Conservation (phyloP, 2,329 filamentous ascomycete genomes). For the Parascedosporium putredinis region DNA sequence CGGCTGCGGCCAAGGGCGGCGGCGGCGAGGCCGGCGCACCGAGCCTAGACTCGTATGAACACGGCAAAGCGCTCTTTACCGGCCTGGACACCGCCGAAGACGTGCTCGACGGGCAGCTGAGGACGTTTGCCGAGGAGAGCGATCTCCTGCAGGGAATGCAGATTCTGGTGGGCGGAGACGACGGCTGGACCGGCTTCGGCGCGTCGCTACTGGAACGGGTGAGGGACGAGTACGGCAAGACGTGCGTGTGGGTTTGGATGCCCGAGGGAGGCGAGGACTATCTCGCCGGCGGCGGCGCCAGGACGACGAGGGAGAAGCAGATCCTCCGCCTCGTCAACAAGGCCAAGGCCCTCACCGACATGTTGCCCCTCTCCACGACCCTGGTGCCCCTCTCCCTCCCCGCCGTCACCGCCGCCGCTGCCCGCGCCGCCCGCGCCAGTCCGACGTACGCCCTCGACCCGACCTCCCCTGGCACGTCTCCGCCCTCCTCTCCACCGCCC, state of each 20-base stretch:
- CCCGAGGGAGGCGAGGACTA: conserved; percentile 51
- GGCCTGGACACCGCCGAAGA: conserved; percentile 71
- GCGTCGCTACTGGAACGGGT: conserved; percentile 65
- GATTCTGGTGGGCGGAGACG: conserved; percentile 59
- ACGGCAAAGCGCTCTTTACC: conserved; percentile 66
- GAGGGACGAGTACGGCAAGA: conserved; percentile 84
- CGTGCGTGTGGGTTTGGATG: conserved; percentile 78
- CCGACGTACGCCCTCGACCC: conserved; percentile 50
- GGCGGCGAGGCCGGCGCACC: conserved; percentile 29
- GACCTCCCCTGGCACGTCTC: conserved; percentile 70
- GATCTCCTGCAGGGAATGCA: conserved; percentile 88
- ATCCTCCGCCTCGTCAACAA: conserved; percentile 60
- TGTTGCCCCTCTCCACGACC: conserved; percentile 62
- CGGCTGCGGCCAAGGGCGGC: conserved; percentile 80
- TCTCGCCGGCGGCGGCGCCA: no score
- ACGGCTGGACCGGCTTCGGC: conserved; percentile 74
- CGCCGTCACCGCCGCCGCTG: no score
- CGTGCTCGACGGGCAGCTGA: conserved; percentile 78
- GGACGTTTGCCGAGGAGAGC: conserved; percentile 84
- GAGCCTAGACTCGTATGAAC: conserved; percentile 60
- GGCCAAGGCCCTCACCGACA: conserved; percentile 58
- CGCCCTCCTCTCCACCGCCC: conserved; percentile 61
- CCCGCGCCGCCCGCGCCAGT: conserved; percentile 42
- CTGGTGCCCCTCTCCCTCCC: conserved; percentile 65
- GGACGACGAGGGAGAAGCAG: conserved; percentile 2